Percentiles rank a stretch among this genome's conserved stretches.
Conservation (phyloP, 495 filamentous ascomycete species). For the Aspergillus heteromorphus region DNA sequence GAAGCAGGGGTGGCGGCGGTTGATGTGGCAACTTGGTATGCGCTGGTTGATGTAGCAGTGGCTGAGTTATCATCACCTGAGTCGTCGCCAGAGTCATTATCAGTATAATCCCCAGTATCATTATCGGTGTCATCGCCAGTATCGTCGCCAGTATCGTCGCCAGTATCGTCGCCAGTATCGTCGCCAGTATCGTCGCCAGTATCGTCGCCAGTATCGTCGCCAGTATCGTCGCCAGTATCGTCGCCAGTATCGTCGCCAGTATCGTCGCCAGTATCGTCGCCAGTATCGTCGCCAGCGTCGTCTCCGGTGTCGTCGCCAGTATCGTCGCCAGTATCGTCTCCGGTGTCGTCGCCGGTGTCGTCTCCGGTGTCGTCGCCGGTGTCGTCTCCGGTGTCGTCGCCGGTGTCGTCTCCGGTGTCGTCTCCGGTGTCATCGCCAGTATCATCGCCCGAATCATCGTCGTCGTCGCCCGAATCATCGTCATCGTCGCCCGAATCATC, state of each 20-base stretch:
- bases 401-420: too few species aligned
- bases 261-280: neutral
- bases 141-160: neutral
- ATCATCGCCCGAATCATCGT: neutral
- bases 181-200: neutral
- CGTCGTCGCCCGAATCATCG: too few species aligned
- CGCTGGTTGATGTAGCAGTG: too few species aligned
- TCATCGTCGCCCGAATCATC: too few species aligned
- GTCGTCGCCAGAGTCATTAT: neutral
- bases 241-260: neutral
- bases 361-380: too few species aligned
- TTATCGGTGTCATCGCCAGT: neutral
- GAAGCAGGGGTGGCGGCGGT: too few species aligned
- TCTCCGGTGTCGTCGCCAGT: too few species aligned
- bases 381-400: too few species aligned
- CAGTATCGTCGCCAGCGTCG: too few species aligned
- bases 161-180: neutral
- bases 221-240: neutral
- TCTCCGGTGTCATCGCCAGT: too few species aligned
- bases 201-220: neutral
- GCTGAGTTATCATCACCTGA: neutral
- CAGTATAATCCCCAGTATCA: neutral
- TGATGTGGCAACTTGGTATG: too few species aligned
- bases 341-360: neutral
- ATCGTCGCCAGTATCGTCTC: too few species aligned